These are phyloP conservation scores for Dactylorhiza incarnata DNA, from an alignment of 106 monocot species.

Conservation along the genomic window DNA sequence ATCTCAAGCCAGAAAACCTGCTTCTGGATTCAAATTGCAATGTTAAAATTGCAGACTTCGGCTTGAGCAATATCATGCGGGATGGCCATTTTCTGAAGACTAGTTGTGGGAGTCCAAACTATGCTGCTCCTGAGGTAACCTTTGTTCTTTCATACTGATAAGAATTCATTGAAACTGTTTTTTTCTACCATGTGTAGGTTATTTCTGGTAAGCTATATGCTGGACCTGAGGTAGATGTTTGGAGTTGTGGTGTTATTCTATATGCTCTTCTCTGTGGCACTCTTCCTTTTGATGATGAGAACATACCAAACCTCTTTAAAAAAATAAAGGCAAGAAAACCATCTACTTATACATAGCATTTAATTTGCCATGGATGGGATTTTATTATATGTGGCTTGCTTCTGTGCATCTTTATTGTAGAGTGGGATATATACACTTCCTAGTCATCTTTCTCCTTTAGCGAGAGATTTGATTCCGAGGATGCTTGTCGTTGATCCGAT, in stretches of 20 bases:
- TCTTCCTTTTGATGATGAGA: constrained; percentile 27
- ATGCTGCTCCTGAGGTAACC: constrained; percentile 25
- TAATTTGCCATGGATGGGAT: not conserved
- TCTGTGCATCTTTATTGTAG: constrained; percentile 17
- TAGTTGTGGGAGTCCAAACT: constrained; percentile 28
- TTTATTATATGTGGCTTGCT: not conserved
- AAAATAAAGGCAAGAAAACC: constrained; percentile 18
- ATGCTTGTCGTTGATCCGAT: constrained; percentile 61
- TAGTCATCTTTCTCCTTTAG: constrained; percentile 46
- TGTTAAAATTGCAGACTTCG: constrained; percentile 43
- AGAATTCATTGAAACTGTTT: not conserved
- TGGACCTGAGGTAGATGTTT: constrained; percentile 21
- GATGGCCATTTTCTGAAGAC: constrained; percentile 39
- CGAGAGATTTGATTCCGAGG: constrained; percentile 58
- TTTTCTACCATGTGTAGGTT: constrained; percentile 14
- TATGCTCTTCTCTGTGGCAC: constrained; percentile 26
- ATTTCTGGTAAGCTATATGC: constrained; percentile 28
- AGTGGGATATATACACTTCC: constrained; percentile 60
- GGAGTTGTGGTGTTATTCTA: constrained; percentile 26
- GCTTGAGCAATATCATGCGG: constrained; percentile 35
- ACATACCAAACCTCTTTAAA: constrained; percentile 23
- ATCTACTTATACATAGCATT: not conserved
- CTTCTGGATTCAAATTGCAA: constrained; percentile 36
- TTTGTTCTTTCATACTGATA: not conserved
- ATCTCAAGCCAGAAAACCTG: constrained; percentile 40